Percentiles rank a stretch among this genome's conserved stretches.
phyloP scores from a whole-genome alignment of 768 basidiomycete genomes.

The Mycena floridula region DNA sequence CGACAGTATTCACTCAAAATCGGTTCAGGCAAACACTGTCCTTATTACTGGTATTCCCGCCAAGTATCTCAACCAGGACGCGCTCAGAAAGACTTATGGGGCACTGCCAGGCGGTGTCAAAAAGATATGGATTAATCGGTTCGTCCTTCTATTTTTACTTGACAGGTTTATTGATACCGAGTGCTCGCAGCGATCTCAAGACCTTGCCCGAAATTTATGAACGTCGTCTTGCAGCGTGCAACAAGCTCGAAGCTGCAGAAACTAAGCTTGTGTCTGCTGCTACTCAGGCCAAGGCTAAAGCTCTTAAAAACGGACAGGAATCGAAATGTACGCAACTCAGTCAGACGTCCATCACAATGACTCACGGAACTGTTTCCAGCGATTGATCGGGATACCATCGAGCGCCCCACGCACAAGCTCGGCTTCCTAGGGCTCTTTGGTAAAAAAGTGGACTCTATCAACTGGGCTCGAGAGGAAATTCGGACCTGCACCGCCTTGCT shows the following conservation, averaged over 20 bases:
- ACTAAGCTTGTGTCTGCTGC: constrained; percentile 73
- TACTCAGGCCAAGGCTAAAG: constrained; percentile 56
- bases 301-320: constrained; percentile 36
- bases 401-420: constrained; percentile 79
- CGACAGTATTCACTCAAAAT: constrained; percentile 61
- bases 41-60: constrained; percentile 86
- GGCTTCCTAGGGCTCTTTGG: constrained; percentile 60
- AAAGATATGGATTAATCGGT: constrained; percentile 90
- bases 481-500: constrained; percentile 44
- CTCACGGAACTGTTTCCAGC: background rate
- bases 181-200: constrained; percentile 59
- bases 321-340: constrained; percentile 11
- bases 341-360: constrained; percentile 1
- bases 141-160: constrained; percentile 12
- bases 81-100: constrained; percentile 65
- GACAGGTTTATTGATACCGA: background rate
- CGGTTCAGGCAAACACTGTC: constrained; percentile 85
- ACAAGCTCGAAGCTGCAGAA: constrained; percentile 84
- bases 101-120: constrained; percentile 87
- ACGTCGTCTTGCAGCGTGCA: constrained; percentile 62
- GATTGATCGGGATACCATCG: constrained; percentile 49
- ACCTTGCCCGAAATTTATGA: constrained; percentile 82
- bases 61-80: constrained; percentile 66
- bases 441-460: constrained; percentile 88
- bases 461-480: constrained; percentile 82